Evolutionary conservation across 2,329 filamentous ascomycete genomes (phyloP).

Genomic region (Xylariaceae sp.): DNA sequence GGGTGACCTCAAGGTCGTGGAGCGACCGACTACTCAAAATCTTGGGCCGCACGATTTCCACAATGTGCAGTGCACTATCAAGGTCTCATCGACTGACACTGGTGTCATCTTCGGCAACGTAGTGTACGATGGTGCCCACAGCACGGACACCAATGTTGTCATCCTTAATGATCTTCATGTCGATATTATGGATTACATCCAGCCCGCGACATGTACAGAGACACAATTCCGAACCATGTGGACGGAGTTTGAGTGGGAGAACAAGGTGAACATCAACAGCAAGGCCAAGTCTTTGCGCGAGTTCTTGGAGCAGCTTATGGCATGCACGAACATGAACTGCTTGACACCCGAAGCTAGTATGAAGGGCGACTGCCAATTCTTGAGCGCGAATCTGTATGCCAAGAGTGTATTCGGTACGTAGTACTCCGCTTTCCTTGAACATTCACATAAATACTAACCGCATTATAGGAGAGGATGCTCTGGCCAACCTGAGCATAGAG

Average conservation of each 20-base stretch:
- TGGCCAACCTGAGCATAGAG: constrained; percentile 96
- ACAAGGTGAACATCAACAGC: constrained; percentile 99
- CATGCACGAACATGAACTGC: constrained; percentile 97
- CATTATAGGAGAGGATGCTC: constrained; percentile 80
- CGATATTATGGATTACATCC: constrained; percentile 99
- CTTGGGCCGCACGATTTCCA: constrained; percentile 93
- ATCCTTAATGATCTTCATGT: constrained; percentile 98
- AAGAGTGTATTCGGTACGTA: constrained; percentile 94
- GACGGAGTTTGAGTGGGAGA: constrained; percentile 99
- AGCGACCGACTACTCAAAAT: constrained; percentile 93
- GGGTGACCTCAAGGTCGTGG: constrained; percentile 95
- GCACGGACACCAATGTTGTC: constrained; percentile 90
- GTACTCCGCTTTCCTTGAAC: not conserved
- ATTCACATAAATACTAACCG: constrained; percentile 15
- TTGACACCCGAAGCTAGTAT: constrained; percentile 92
- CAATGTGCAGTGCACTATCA: constrained; percentile 97
- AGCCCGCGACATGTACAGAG: constrained; percentile 92
- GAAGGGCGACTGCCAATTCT: constrained; percentile 95
- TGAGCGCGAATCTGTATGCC: constrained; percentile 95
- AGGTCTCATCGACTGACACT: constrained; percentile 95
- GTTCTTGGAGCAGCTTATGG: constrained; percentile 93
- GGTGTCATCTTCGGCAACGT: constrained; percentile 99
- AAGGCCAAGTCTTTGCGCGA: constrained; percentile 88
- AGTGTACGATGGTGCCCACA: constrained; percentile 90
- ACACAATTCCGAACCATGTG: constrained; percentile 99